A percentile compares a stretch with the other conserved stretches of the same genome.
phyloP scores from a whole-genome alignment of 495 filamentous ascomycete species.

The Podospora comata region DNA sequence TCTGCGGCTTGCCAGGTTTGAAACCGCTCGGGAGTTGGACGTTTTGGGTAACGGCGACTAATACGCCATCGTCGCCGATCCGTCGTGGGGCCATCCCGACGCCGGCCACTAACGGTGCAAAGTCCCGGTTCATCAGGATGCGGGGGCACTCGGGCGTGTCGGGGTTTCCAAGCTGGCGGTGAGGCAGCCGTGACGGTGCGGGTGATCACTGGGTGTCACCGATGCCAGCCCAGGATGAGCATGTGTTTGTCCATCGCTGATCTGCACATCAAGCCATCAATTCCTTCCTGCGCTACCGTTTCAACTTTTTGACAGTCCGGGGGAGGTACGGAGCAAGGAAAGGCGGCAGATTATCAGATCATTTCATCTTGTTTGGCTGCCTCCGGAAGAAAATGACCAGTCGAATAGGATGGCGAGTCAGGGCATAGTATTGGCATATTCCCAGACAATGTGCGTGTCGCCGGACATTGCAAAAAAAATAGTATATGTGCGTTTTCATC shows the following conservation, averaged over 20 bases:
- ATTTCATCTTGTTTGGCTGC: not conserved
- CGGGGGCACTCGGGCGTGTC: not conserved
- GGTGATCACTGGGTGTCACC: not conserved
- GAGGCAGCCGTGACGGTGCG: conserved; percentile 2
- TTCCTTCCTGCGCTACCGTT: conserved; percentile 11
- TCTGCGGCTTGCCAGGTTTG: conserved; percentile 8
- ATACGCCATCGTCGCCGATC: conserved; percentile 22
- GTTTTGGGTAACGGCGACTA: conserved; percentile 19
- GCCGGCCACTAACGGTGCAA: conserved; percentile 10
- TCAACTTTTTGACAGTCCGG: conserved; percentile 8
- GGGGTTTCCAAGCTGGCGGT: not conserved
- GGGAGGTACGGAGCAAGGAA: not conserved
- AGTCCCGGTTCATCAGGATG: not conserved
- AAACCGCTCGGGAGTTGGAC: conserved; percentile 13
- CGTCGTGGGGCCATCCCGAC: conserved; percentile 10
- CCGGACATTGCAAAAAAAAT: not conserved
- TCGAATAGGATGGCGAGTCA: not conserved
- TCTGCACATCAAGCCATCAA: conserved; percentile 9
- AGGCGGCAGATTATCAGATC: not conserved
- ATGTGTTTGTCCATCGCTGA: not conserved
- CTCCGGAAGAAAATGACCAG: not conserved
- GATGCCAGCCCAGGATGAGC: not conserved
- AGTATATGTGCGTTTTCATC: not conserved
- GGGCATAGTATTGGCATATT: not conserved
- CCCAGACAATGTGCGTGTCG: not conserved